These are phyloP conservation scores for Mucor plumbeus DNA, from an alignment of 371 early-diverging fungal species.

Conservation along the genomic window DNA sequence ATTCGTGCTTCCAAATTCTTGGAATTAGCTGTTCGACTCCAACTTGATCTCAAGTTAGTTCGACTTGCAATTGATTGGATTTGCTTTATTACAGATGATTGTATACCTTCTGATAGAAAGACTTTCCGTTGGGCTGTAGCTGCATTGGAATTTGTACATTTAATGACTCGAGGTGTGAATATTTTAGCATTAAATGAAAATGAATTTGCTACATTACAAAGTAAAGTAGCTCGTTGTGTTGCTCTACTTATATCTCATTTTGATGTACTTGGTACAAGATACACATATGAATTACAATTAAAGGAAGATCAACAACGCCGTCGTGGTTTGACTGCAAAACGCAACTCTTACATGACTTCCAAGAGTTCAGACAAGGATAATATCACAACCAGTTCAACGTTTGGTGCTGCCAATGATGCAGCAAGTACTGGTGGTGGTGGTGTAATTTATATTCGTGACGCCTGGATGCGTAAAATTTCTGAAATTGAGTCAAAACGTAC, in stretches of 20 bases:
- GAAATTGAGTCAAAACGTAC: constrained; percentile 58
- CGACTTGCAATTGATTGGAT: constrained; percentile 87
- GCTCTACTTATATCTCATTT: constrained; percentile 82
- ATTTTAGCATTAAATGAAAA: constrained; percentile 69
- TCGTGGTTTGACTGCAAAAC: constrained; percentile 43
- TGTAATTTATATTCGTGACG: constrained; percentile 56
- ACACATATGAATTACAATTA: constrained; percentile 55
- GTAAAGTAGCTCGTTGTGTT: constrained; percentile 80
- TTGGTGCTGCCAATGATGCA: constrained; percentile 47
- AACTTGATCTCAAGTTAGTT: constrained; percentile 65
- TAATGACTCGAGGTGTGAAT: constrained; percentile 76
- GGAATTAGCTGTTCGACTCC: constrained; percentile 57
- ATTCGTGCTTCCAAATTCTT: constrained; percentile 71
- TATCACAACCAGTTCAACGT: constrained; percentile 51
- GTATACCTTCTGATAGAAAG: constrained; percentile 76
- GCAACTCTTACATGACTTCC: constrained; percentile 42
- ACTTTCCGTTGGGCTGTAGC: constrained; percentile 91
- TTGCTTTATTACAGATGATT: constrained; percentile 80
- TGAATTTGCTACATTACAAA: constrained; percentile 74
- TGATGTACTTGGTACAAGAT: constrained; percentile 73
- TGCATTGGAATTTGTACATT: constrained; percentile 85
- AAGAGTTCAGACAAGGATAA: constrained; percentile 39
- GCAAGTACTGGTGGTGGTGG: constrained; percentile 40
- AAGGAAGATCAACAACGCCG: constrained; percentile 52
- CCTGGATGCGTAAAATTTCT: constrained; percentile 60